Evolutionary conservation across 2,329 filamentous ascomycete genomes (phyloP).

Genomic region (Xylariaceae sp.): DNA sequence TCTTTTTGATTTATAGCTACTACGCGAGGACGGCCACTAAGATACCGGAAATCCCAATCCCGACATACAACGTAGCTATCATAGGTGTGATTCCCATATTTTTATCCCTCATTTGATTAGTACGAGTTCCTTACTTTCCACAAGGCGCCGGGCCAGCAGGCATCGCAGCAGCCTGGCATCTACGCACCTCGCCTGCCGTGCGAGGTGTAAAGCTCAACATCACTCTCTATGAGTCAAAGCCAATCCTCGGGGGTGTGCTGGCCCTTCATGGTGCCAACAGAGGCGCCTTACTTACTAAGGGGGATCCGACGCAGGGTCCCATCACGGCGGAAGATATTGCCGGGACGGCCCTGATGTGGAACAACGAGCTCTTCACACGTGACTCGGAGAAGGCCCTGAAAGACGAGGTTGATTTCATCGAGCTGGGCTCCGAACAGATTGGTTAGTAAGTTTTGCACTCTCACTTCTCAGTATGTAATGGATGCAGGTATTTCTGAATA

Average conservation of each 20-base stretch:
- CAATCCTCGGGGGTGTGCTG: slow-evolving; percentile 22
- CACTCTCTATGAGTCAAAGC: slow-evolving; percentile 23
- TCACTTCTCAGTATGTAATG: not conserved
- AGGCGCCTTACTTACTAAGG: slow-evolving; percentile 18
- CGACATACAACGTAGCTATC: slow-evolving; percentile 22
- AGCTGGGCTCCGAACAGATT: slow-evolving; percentile 18
- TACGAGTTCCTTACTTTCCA: not conserved
- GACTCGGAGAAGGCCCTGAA: slow-evolving; percentile 19
- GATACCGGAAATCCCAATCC: not conserved
- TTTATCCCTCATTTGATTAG: not conserved
- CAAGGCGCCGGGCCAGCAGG: slow-evolving; percentile 27
- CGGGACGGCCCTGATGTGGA: slow-evolving; percentile 22
- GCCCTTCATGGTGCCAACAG: slow-evolving; percentile 18
- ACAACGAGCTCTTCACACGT: slow-evolving; percentile 23
- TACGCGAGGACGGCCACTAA: not conserved
- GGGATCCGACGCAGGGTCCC: slow-evolving; percentile 19
- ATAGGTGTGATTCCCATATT: slow-evolving; percentile 18
- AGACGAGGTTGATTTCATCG: slow-evolving; percentile 19
- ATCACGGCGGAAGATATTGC: slow-evolving; percentile 26
- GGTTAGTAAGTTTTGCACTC: slow-evolving; percentile 21
- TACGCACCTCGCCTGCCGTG: slow-evolving; percentile 8
- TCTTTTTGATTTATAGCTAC: not conserved
- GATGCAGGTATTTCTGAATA: too few species aligned
- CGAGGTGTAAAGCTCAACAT: slow-evolving; percentile 17
- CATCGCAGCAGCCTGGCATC: slow-evolving; percentile 24